These are phyloP conservation scores for Podaxis sp. DNA, from an alignment of 768 basidiomycete species.

Conservation along the genomic window DNA sequence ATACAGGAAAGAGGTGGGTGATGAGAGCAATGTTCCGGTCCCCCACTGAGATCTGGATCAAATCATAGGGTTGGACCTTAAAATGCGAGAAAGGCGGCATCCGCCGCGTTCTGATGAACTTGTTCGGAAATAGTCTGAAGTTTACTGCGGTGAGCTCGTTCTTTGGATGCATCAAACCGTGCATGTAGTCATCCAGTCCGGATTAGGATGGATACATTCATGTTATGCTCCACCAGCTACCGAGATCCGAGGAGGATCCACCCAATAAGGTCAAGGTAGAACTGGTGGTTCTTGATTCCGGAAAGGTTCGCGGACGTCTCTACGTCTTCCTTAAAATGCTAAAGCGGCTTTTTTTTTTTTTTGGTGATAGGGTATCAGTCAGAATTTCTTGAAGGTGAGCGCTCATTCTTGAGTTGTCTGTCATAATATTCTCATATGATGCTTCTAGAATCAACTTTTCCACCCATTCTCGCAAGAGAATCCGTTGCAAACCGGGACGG, in stretches of 20 bases:
- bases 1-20: slow-evolving; percentile 57
- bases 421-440: background rate
- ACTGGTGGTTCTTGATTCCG: slow-evolving; percentile 82
- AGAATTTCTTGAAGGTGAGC: slow-evolving; percentile 80
- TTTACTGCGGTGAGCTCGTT: slow-evolving; percentile 67
- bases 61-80: slow-evolving; percentile 71
- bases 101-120: slow-evolving; percentile 88
- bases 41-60: background rate
- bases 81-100: slow-evolving; percentile 92
- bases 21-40: background rate
- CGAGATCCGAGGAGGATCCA: slow-evolving; percentile 46
- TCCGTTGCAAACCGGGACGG: slow-evolving; percentile 88
- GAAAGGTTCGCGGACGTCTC: slow-evolving; percentile 51
- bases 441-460: slow-evolving; percentile 79
- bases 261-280: slow-evolving; percentile 71
- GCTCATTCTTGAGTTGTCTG: background rate
- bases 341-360: background rate
- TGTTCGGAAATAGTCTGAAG: slow-evolving; percentile 92
- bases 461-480: slow-evolving; percentile 98
- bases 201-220: slow-evolving; percentile 81
- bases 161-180: background rate
- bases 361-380: slow-evolving; percentile 73
- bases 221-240: slow-evolving; percentile 73
- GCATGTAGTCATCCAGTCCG: slow-evolving; percentile 1
- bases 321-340: background rate